These are phyloP conservation scores for Tulasnella sp. DNA, from an alignment of 768 basidiomycete species.

Conservation along the genomic window DNA sequence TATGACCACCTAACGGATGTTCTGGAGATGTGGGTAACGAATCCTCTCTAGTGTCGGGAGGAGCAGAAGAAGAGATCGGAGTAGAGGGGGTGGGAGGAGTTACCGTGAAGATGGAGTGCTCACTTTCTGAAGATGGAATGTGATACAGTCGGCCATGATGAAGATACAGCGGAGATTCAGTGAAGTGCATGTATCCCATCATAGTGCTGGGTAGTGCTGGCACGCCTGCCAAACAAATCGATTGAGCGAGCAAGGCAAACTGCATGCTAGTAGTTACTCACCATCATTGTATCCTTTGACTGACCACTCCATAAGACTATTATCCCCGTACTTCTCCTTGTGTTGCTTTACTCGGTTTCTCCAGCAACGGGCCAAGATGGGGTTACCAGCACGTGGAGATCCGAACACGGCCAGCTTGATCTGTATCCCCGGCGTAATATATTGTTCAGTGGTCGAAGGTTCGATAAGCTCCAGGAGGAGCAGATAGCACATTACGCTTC, in stretches of 20 bases:
- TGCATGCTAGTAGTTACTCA: constrained; percentile 20
- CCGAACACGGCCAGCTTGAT: constrained; percentile 41
- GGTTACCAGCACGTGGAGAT: constrained; percentile 38
- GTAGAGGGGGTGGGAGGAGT: too few species aligned
- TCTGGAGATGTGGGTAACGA: constrained; percentile 18
- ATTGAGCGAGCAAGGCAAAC: background rate
- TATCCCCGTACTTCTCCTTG: background rate
- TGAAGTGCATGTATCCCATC: constrained; percentile 43
- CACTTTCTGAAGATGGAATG: constrained; percentile 35
- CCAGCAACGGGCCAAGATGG: constrained; percentile 12
- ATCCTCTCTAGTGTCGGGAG: constrained; percentile 17
- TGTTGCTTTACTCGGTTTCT: background rate
- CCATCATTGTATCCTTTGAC: constrained; percentile 48
- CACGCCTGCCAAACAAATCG: constrained; percentile 32
- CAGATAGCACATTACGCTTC: constrained; percentile 40
- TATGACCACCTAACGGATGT: constrained; percentile 44
- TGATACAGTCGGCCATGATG: constrained; percentile 36
- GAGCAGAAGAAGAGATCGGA: too few species aligned
- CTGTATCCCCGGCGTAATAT: constrained; percentile 23
- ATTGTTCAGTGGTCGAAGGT: constrained; percentile 17
- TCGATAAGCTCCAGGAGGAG: constrained; percentile 36
- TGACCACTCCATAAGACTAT: constrained; percentile 15
- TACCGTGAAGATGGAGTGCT: constrained; percentile 35
- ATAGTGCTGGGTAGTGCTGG: constrained; percentile 41
- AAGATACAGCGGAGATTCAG: constrained; percentile 37